A percentile compares a stretch with the other conserved stretches of the same genome.
Conservation (phyloP, 495 filamentous ascomycete genomes). For the Ramalina intermedia region DNA sequence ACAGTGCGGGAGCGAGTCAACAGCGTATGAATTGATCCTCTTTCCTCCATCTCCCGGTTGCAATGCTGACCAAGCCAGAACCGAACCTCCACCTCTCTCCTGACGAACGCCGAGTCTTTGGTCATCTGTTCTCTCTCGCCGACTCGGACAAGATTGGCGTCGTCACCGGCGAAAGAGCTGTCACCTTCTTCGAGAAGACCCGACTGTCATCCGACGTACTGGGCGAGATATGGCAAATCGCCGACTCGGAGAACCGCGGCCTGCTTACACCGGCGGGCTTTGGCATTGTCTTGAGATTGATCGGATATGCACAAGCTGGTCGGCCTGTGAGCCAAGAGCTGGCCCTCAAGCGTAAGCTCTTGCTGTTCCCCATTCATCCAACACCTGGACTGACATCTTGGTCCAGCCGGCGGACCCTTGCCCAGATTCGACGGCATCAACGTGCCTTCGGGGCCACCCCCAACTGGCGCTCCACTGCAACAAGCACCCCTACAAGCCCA, state of each 20-base stretch:
- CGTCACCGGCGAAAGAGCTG: slow-evolving; percentile 87
- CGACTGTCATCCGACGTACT: slow-evolving; percentile 68
- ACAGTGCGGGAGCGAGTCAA: slow-evolving; percentile 4
- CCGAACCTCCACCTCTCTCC: slow-evolving; percentile 74
- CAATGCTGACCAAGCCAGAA: slow-evolving; percentile 9
- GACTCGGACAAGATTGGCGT: slow-evolving; percentile 85
- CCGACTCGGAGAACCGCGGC: slow-evolving; percentile 89
- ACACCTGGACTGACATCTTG: slow-evolving; percentile 12
- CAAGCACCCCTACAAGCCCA: slow-evolving; percentile 35
- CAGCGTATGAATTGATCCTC: neutral
- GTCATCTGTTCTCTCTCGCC: slow-evolving; percentile 76
- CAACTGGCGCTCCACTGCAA: slow-evolving; percentile 22
- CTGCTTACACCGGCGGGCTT: slow-evolving; percentile 86
- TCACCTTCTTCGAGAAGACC: slow-evolving; percentile 97
- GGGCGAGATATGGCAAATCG: slow-evolving; percentile 99
- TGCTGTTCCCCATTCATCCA: neutral
- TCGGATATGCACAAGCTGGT: slow-evolving; percentile 86
- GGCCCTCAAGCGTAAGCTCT: slow-evolving; percentile 44
- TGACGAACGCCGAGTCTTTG: slow-evolving; percentile 88
- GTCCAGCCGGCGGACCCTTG: slow-evolving; percentile 59
- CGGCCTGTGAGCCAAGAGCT: slow-evolving; percentile 67
- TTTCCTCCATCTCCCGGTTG: too few relatives aligned
- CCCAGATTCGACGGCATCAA: slow-evolving; percentile 78
- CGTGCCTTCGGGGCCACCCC: slow-evolving; percentile 26
- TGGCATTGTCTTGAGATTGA: slow-evolving; percentile 78